phyloP scores from a whole-genome alignment of 345 rosid genomes.

The Salix arbutifolia region DNA sequence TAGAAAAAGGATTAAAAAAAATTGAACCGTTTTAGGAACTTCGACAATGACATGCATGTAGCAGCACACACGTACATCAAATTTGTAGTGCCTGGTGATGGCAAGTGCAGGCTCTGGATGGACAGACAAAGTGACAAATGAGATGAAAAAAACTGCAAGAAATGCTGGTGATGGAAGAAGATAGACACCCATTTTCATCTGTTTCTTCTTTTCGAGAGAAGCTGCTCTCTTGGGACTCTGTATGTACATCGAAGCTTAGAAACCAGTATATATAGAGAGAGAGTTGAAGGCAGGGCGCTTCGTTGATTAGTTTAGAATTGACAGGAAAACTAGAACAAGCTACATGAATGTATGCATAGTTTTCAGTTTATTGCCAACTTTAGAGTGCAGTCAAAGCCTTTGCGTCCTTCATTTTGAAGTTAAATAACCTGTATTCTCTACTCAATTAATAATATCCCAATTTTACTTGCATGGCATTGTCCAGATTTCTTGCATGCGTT shows the following conservation, averaged over 20 bases:
- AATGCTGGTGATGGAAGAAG: no score
- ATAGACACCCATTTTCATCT: no score
- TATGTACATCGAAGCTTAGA: constrained; percentile 9
- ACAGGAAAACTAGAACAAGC: neutral
- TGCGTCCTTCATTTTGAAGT: constrained; percentile 22
- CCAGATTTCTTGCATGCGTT: neutral
- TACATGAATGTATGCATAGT: neutral
- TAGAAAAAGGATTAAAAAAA: no score
- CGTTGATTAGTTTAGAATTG: constrained; percentile 6
- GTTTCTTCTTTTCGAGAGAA: neutral
- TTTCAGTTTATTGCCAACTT: constrained; percentile 48
- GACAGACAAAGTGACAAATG: no score
- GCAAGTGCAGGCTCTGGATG: no score
- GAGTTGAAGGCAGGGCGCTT: constrained; percentile 18
- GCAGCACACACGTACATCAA: no score
- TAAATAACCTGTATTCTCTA: neutral
- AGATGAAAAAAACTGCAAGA: no score
- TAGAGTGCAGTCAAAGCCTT: constrained; percentile 73
- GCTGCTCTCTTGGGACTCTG: neutral
- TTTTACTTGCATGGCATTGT: neutral
- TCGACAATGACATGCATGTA: no score
- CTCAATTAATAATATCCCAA: neutral
- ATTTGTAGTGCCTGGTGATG: no score
- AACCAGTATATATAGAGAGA: constrained; percentile 25
- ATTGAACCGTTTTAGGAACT: no score